Base-by-base conservation (phyloP, 495 filamentous ascomycete genomes). In the Cercophora scortea region DNA sequence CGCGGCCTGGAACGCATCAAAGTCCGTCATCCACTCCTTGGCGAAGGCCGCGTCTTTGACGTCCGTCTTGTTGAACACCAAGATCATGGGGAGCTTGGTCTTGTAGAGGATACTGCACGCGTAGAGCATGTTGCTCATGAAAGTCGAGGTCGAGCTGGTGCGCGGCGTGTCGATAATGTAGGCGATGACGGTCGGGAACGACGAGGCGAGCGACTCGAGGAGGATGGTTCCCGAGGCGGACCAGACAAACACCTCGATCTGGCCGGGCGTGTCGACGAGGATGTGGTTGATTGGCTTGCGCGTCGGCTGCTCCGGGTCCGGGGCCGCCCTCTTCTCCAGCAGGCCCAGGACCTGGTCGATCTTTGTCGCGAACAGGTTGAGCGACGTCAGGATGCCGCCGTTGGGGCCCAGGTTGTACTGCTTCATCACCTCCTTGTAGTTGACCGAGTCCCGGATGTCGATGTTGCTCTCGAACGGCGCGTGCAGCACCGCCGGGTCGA, bases 81-180 rank as follows among this genome's bases (percentile, higher is more conserved):
- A 68, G 18, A 98, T 93, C 92, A 98, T 97, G 3, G 93, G 93
- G 7, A 98, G 76, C 63, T 93, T 94, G 8, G 91, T 97, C 74
- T 97, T 97, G 79, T 98, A 98, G 1, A 98, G 78, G 53, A 98
- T 98, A 62, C 84, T 89, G 78, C 93, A 96, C 3, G 93, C 93
- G 67, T 98, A 97, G 18, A 98, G 83, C 93, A 98, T 98, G 74
- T 98, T 98, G 66, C 85, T 89, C 94, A 98, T 97, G 69, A 98
- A 98, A 0, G 94, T 97, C 54, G 83, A 87, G 8, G 93, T 97
- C 42, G 89, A 92, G 46, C 85, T 85, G 13, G 89, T 90, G 32
- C 93, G 83, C 5, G 93, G 94, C 0, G 93, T 98, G 68, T 98
- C 93, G 66, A 98, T 92, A 40, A 98, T 83, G 66, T 98, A 98